phyloP scores from a whole-genome alignment of 2,329 filamentous ascomycete species.

The Alternaria longipes region DNA sequence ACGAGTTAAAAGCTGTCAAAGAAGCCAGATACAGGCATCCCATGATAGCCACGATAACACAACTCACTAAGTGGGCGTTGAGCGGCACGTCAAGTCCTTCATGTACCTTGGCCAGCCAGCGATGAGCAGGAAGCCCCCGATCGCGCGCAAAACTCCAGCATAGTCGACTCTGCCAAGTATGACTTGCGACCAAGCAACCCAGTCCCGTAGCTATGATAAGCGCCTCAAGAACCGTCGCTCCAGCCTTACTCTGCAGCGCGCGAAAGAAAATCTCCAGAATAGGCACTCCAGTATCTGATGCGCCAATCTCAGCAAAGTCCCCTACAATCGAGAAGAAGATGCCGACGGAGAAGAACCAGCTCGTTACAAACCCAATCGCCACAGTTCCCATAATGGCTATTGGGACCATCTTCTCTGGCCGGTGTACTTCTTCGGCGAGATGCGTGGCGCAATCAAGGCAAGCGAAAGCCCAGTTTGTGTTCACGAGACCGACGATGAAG shows the following conservation, averaged over 20 bases:
- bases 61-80: constrained; percentile 55
- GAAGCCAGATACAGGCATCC: constrained; percentile 59
- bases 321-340: constrained; percentile 62
- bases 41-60: constrained; percentile 56
- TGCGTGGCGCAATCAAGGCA: constrained; percentile 62
- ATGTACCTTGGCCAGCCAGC: constrained; percentile 54
- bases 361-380: constrained; percentile 60
- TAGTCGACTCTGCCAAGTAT: constrained; percentile 62
- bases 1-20: constrained; percentile 54
- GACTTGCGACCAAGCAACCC: constrained; percentile 58
- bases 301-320: constrained; percentile 55
- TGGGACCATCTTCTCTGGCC: constrained; percentile 59
- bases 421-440: constrained; percentile 61
- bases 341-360: constrained; percentile 59
- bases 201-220: constrained; percentile 60
- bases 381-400: constrained; percentile 62
- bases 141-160: constrained; percentile 65
- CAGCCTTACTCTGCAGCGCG: constrained; percentile 54
- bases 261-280: constrained; percentile 60
- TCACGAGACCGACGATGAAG: constrained; percentile 63
- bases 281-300: constrained; percentile 56
- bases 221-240: constrained; percentile 58
- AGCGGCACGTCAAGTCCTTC: constrained; percentile 56
- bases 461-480: constrained; percentile 61
- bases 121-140: constrained; percentile 57